Conservation (phyloP, 345 rosid genomes). For the Excoecaria cochinchinensis region DNA sequence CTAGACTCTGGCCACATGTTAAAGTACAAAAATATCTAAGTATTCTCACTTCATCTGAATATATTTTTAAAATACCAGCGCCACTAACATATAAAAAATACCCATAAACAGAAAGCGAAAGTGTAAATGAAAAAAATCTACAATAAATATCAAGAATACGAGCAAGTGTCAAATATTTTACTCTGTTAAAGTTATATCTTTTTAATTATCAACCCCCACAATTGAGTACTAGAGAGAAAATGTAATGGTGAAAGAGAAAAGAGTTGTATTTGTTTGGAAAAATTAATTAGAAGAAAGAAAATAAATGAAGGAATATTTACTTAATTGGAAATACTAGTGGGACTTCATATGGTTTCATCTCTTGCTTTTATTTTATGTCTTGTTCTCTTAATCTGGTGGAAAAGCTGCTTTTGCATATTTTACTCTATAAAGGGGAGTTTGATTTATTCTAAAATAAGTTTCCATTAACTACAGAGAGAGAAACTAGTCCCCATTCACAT, state of each 20-base stretch:
- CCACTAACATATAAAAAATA: neutral
- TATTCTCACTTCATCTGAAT: neutral
- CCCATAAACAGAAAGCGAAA: neutral
- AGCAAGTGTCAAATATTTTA: neutral
- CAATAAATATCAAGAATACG: neutral
- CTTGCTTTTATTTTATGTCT: conserved; percentile 9
- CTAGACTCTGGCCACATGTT: neutral
- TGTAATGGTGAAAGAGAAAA: neutral
- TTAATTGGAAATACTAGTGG: neutral
- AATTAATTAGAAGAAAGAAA: neutral
- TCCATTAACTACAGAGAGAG: conserved; percentile 4
- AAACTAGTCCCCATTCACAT: conserved; percentile 14
- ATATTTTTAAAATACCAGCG: neutral
- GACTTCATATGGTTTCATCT: conserved; percentile 4
- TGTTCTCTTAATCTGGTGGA: conserved; percentile 14
- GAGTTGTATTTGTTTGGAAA: neutral
- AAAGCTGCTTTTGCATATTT: conserved; percentile 11
- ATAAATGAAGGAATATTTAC: neutral
- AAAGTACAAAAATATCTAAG: neutral
- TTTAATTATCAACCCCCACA: neutral
- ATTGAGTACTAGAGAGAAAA: neutral
- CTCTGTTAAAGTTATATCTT: neutral
- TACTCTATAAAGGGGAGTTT: conserved; percentile 5
- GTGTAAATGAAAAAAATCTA: neutral
- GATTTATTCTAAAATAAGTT: conserved; percentile 9